Evolutionary conservation across 805 yeast species (phyloP).

Genomic region (Spathaspora passalidarum): DNA sequence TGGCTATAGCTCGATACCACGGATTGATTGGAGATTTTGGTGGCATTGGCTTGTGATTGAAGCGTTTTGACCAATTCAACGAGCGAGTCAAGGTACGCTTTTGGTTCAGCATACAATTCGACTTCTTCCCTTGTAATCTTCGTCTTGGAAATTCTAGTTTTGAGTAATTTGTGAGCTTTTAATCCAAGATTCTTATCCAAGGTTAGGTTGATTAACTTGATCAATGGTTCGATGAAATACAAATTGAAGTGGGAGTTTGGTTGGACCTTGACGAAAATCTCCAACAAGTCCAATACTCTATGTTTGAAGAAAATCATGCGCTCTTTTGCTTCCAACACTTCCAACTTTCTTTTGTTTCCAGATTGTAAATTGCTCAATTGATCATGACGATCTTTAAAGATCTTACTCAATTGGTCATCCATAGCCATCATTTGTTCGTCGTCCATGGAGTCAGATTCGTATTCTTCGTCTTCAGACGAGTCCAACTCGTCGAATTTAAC

Average conservation of each 20-base stretch:
- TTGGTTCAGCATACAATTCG: conserved; percentile 12
- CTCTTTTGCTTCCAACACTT: conserved; percentile 75
- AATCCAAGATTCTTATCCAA: conserved; percentile 67
- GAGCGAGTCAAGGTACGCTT: conserved; percentile 17
- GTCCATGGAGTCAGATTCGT: conserved; percentile 76
- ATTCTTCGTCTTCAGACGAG: conserved; percentile 46
- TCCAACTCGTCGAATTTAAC: conserved; percentile 40
- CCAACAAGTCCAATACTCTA: conserved; percentile 75
- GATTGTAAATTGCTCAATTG: conserved; percentile 49
- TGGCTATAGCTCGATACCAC: conserved; percentile 60
- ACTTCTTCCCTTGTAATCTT: conserved; percentile 26
- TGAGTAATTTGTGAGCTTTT: conserved; percentile 71
- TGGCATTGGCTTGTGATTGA: conserved; percentile 42
- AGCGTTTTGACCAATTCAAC: conserved; percentile 34
- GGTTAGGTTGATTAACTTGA: conserved; percentile 62
- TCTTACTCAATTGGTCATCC: conserved; percentile 77
- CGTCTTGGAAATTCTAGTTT: conserved; percentile 54
- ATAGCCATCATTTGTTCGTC: conserved; percentile 96
- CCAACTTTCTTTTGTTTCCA: conserved; percentile 68
- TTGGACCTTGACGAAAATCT: conserved; percentile 51
- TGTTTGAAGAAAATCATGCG: conserved; percentile 76
- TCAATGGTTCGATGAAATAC: conserved; percentile 50
- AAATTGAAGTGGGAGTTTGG: conserved; percentile 40
- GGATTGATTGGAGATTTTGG: conserved; percentile 44
- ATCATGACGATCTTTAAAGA: conserved; percentile 78